A percentile compares a stretch with the other conserved stretches of the same genome.
Conservation (phyloP, 306 rosid species). For the Trifolium fragiferum region DNA sequence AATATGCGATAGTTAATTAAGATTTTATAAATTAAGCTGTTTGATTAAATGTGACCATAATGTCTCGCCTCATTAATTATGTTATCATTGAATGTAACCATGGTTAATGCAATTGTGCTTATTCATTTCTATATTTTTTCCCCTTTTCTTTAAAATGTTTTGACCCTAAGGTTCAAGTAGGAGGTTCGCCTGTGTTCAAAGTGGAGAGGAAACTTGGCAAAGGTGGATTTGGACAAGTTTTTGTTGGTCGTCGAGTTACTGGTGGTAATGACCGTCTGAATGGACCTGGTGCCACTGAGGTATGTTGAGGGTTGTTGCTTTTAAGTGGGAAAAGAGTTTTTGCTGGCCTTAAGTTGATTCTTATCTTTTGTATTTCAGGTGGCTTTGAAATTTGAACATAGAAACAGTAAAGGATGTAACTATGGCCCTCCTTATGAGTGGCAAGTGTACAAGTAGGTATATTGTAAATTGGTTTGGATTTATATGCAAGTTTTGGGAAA, state of each 20-base stretch:
- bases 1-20: not conserved
- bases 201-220: conserved; percentile 85
- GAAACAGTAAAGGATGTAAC: conserved; percentile 95
- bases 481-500: not conserved
- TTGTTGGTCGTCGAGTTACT: conserved; percentile 77
- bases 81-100: conserved; percentile 1
- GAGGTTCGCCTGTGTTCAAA: conserved; percentile 84
- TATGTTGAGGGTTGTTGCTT: conserved; percentile 17
- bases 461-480: not conserved
- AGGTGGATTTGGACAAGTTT: conserved; percentile 97
- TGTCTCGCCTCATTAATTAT: conserved; percentile 11
- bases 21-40: not conserved
- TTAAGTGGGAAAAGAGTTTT: not conserved
- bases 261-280: conserved; percentile 77
- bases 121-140: not conserved
- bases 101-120: not conserved
- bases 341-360: conserved; percentile 24
- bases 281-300: conserved; percentile 86
- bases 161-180: conserved; percentile 74
- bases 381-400: conserved; percentile 93
- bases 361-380: conserved; percentile 63
- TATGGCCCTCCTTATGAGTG: conserved; percentile 97
- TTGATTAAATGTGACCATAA: not conserved
- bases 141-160: conserved; percentile 19
- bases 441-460: conserved; percentile 95